Evolutionary conservation across 176 grass and related monocot genomes (phyloP), one percentile per base, ranked within the genome.

Genomic region (Alopecurus myosuroides): DNA sequence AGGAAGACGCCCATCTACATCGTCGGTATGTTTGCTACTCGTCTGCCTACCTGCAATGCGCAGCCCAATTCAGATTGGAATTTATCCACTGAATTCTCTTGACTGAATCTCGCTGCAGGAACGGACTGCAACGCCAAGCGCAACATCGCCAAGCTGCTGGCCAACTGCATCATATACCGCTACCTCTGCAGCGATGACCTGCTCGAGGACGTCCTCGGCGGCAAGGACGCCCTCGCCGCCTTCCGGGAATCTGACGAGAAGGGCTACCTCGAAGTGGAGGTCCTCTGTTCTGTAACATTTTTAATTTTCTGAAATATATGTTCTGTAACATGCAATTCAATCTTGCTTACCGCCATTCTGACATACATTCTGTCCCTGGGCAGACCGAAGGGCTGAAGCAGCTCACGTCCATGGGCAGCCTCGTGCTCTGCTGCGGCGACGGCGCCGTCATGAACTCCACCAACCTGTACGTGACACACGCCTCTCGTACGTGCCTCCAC

Each of bases 371-470:
- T 55, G n/a, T 58, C 22, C 10, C 5, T 34, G 84, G 46, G 4
- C 85, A 98, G 93, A 95, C 89, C 33, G 93, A 98, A 86, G 96
- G 92, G 11, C 75, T 98, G n/a, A 95, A 94, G 77, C 85, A 98
- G 62, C 87, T 98, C 66, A 94, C 91, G 5, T 89, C 93, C 56
- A 98, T 95, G 91, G 93, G 93, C 13, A 90, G 93, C 66, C 86
- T 98, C 18, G 91, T 95, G 56, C 85, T 98, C 87, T 92, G 89
- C 81, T 85, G 91, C 33, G 89, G 96, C 12, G 91, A 98, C 33
- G 82, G 96, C 26, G 89, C 93, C 17, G 89, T 98, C 34, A 86
- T 90, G 75, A 92, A 88, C 88, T 85, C 89, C 78, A 94, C 91
- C 79, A 98, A 95, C 78, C 77, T 98, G 97, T 98, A 89, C 87